Conservation (phyloP, 2,329 filamentous ascomycete genomes). For the Aspergillus proliferans region DNA sequence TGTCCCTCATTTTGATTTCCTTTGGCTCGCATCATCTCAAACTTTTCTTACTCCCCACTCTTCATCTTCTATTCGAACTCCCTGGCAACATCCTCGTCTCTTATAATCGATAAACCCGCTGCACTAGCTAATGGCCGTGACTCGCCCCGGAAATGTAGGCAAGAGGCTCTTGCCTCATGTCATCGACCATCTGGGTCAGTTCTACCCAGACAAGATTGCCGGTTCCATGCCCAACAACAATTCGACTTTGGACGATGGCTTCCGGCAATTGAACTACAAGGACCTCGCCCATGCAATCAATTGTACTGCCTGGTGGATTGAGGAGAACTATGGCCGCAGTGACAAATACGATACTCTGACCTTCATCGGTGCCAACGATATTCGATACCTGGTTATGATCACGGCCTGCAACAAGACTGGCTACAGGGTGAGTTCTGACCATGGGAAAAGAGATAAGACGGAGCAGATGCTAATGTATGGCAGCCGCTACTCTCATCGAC, state of each 20-base stretch:
- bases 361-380: conserved; percentile 17
- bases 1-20: too few relatives aligned
- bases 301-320: conserved; percentile 18
- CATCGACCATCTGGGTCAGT: conserved; percentile 6
- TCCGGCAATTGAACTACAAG: conserved; percentile 10
- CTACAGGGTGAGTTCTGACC: conserved; percentile 9
- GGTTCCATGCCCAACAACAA: conserved; percentile 5
- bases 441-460: neutral
- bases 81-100: neutral
- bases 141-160: neutral
- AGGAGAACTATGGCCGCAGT: conserved; percentile 11
- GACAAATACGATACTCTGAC: conserved; percentile 11
- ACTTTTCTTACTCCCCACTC: too few relatives aligned
- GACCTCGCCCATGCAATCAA: conserved; percentile 18
- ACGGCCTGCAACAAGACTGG: conserved; percentile 17
- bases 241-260: conserved; percentile 5
- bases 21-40: too few relatives aligned
- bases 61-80: neutral
- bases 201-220: conserved; percentile 2
- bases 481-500: conserved; percentile 13
- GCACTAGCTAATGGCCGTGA: neutral
- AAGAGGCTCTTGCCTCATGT: conserved; percentile 7
- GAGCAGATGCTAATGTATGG: neutral
- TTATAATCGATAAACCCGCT: neutral
- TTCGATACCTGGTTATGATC: conserved; percentile 14